Evolutionary conservation across 73 alveolate genomes (phyloP), one percentile per base, ranked within the genome.

Genomic region (Paramecium octaurelia): DNA sequence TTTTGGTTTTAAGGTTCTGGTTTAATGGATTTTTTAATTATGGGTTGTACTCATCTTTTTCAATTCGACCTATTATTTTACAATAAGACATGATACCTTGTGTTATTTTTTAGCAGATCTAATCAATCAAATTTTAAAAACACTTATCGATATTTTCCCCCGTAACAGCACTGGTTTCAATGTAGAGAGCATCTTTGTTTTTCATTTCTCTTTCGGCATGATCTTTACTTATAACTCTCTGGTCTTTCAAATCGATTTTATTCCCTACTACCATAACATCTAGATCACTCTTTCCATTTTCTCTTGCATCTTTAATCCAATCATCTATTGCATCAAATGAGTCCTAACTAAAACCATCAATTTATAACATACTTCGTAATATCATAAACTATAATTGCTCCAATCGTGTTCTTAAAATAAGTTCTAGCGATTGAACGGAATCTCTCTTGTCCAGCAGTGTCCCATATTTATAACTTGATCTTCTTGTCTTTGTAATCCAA

Each of bases 391-490:
- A 97, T 70, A n/a, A 97, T 90, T 8, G 98, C 99, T 8, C 97
- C 96, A 57, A 95, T 96, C 16, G 98, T 97, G 23, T 97, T 98
- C 88, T 98, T 73, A 73, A 36, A 73, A 73, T 73, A 73, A n/a
- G 87, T 16, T 73, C 87, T 34, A 29, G 87, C 46, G 9, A 73
- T 73, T 16, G 60, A 73, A 29, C 59, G 40, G 10, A 35, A 73
- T 73, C 60, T 36, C 59, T 73, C 99, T 69, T 97, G 93, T 12
- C 99, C 99, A 9, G 99, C 99, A 4, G 99, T 97, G 91, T 97
- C 99, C 98, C 99, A 97, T 36, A 97, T 93, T 88, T 97, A 93
- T 86, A 97, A 92, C 84, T 96, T 97, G 40, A 97, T 86, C 18
- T 92, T 86, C 92, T 97, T 97, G 75, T 86, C 97, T 48, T 95